Percentiles rank a stretch among this genome's conserved stretches.
Evolutionary conservation across 352 stramenopile species (phyloP).

Genomic region (Salisapilia sapeloensis): DNA sequence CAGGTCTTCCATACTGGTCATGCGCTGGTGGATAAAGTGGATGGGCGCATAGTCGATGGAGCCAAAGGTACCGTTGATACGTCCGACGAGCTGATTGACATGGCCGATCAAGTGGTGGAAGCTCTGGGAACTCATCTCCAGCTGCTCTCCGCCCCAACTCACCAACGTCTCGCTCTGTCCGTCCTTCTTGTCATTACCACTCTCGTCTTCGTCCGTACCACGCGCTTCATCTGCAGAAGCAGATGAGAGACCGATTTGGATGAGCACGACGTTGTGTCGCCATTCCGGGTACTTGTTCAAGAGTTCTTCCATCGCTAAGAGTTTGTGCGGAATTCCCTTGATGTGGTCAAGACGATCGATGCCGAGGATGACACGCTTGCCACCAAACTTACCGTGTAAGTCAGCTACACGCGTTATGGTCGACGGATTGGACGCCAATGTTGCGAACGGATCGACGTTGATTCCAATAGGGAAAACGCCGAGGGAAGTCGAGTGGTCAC

Average conservation of each 20-base stretch:
- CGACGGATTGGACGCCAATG: conserved; percentile 23
- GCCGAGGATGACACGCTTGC: conserved; percentile 67
- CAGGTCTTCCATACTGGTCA: conserved; percentile 67
- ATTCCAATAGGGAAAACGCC: conserved; percentile 81
- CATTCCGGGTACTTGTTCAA: conserved; percentile 81
- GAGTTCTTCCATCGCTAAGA: conserved; percentile 75
- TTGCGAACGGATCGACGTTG: conserved; percentile 64
- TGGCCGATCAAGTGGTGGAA: conserved; percentile 55
- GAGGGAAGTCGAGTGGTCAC: conserved; percentile 79
- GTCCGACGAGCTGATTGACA: conserved; percentile 79
- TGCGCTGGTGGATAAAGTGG: conserved; percentile 79
- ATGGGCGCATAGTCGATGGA: conserved; percentile 82
- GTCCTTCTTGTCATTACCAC: conserved; percentile 3
- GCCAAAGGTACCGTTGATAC: conserved; percentile 80
- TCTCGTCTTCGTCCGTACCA: conserved; percentile 6
- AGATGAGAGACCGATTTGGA: conserved; percentile 93
- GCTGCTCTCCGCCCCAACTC: conserved; percentile 11
- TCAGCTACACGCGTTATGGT: conserved; percentile 54
- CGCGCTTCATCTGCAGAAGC: conserved; percentile 24
- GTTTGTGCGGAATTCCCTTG: conserved; percentile 82
- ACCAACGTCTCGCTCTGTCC: neutral
- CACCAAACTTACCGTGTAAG: conserved; percentile 57
- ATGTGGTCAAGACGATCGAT: conserved; percentile 80
- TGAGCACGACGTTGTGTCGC: conserved; percentile 88
- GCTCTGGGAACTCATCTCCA: conserved; percentile 65